Percentiles rank a stretch among this genome's conserved stretches.
Evolutionary conservation across 257 asterid genomes (phyloP).

Genomic region (Oldenlandia corymbosa): DNA sequence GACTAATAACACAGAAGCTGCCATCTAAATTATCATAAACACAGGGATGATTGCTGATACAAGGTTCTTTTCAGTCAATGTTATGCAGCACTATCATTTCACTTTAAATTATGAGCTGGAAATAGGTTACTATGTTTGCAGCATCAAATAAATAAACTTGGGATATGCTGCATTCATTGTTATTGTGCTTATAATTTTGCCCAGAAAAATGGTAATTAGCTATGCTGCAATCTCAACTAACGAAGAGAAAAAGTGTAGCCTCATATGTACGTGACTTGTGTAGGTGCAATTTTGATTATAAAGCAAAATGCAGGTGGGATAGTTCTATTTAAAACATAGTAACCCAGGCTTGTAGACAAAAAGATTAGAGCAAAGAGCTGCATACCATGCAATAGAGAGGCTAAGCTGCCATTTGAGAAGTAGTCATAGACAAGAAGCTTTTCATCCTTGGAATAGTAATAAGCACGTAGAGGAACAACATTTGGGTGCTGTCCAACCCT

Average conservation of each 20-base stretch:
- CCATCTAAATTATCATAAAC: background rate
- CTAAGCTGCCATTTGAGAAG: slow-evolving; percentile 70
- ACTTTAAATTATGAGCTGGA: background rate
- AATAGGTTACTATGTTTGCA: background rate
- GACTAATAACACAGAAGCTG: background rate
- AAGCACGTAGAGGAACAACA: slow-evolving; percentile 76
- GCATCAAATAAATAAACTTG: background rate
- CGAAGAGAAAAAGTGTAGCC: background rate
- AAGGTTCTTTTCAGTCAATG: background rate
- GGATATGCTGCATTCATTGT: background rate
- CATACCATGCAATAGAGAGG: slow-evolving; percentile 73
- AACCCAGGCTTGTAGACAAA: background rate
- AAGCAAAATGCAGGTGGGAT: background rate
- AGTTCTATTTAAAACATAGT: too few species aligned
- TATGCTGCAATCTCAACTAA: slow-evolving; percentile 6
- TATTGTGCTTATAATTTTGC: background rate
- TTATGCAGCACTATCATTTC: background rate
- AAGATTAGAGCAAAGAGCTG: background rate
- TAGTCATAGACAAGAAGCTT: slow-evolving; percentile 84
- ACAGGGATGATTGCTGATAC: background rate
- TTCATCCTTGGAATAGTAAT: slow-evolving; percentile 95
- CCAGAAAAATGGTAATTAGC: background rate
- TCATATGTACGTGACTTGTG: background rate
- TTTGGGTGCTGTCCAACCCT: slow-evolving; percentile 80
- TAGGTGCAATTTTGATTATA: background rate